Evolutionary conservation across 305 asterid genomes (phyloP).

Genomic region (Fraxinus sp.): DNA sequence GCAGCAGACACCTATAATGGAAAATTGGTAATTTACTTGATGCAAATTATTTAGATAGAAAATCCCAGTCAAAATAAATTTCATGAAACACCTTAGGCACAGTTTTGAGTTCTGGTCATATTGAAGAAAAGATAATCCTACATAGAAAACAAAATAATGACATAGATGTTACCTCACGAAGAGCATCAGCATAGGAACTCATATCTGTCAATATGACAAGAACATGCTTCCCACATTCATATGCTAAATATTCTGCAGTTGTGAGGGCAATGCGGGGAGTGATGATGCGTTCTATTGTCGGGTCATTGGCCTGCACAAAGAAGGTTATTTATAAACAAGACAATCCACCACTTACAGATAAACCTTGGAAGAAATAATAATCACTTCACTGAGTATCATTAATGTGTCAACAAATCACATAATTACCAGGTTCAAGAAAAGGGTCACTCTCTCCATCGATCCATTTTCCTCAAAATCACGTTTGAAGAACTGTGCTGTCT

Average conservation of each 20-base stretch:
- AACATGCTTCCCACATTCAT: conserved; percentile 97
- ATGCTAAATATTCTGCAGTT: conserved; percentile 93
- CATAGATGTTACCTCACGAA: conserved; percentile 81
- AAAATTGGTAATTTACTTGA: conserved; percentile 14
- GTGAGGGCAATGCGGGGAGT: conserved; percentile 97
- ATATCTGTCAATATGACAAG: conserved; percentile 98
- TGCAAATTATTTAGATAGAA: background rate
- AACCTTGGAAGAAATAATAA: background rate
- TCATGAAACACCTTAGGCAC: background rate
- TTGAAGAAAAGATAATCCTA: background rate
- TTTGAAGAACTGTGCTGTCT: conserved; percentile 97
- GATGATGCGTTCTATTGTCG: conserved; percentile 93
- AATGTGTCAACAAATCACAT: background rate
- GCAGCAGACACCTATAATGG: conserved; percentile 87
- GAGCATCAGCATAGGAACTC: conserved; percentile 99
- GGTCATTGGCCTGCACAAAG: conserved; percentile 82
- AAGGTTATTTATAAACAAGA: conserved; percentile 17
- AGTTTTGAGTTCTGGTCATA: background rate
- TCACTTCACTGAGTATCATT: background rate
- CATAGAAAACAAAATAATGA: conserved; percentile 9
- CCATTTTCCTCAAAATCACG: conserved; percentile 99
- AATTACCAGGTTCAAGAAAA: conserved; percentile 83
- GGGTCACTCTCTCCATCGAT: conserved; percentile 97
- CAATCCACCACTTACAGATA: conserved; percentile 6
- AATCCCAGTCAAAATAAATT: background rate